These are phyloP conservation scores for Apiospora sp. DNA, from an alignment of 2,329 filamentous ascomycete genomes.

Conservation along the genomic window DNA sequence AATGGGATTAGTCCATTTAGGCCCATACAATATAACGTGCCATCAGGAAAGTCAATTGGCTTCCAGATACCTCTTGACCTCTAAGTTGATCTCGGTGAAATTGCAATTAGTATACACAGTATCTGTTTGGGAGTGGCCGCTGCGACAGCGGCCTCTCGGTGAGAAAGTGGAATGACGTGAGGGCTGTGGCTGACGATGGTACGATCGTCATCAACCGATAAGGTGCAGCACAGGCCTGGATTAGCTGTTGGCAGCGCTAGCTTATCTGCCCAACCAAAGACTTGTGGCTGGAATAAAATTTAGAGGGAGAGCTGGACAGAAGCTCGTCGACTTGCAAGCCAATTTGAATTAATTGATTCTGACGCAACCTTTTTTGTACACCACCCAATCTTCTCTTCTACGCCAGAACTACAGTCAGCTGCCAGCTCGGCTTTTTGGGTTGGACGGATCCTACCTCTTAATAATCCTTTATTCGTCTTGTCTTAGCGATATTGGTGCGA, in stretches of 20 bases:
- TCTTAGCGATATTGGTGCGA: slow-evolving; percentile 1
- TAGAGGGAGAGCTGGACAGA: slow-evolving; percentile 25
- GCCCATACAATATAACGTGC: background rate
- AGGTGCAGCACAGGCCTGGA: background rate
- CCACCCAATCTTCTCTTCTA: slow-evolving; percentile 14
- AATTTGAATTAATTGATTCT: background rate
- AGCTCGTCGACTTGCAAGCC: background rate
- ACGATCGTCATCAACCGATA: slow-evolving; percentile 18
- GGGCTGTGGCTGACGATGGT: slow-evolving; percentile 14
- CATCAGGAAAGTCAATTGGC: background rate
- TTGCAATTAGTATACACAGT: background rate
- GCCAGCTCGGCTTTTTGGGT: slow-evolving; percentile 1
- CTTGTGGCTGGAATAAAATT: slow-evolving; percentile 32
- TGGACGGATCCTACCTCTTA: background rate
- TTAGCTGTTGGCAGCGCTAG: background rate
- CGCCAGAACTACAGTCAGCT: background rate
- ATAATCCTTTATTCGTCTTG: background rate
- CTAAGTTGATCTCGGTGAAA: background rate
- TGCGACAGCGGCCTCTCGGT: background rate
- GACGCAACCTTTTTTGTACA: slow-evolving; percentile 22
- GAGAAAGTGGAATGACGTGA: slow-evolving; percentile 16
- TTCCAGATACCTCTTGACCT: background rate
- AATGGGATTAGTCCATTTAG: background rate
- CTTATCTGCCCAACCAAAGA: background rate
- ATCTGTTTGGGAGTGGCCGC: background rate